phyloP scores from a whole-genome alignment of 2,329 filamentous ascomycete genomes.

The Hypoxylon sp. region DNA sequence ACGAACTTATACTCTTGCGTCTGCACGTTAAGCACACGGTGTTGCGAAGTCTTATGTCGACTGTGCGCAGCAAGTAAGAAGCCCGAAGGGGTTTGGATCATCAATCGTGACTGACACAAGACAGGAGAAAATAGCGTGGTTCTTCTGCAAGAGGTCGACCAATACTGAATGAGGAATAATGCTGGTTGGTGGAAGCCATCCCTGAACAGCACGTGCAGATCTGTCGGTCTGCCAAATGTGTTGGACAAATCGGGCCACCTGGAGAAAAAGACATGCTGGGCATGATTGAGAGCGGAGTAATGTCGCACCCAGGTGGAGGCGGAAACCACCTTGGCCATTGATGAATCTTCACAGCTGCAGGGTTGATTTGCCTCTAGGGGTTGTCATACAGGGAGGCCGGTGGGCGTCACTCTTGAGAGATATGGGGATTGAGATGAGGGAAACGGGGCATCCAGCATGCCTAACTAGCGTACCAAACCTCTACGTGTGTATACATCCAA shows the following conservation, averaged over 20 bases:
- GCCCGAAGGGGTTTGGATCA: slow-evolving; percentile 37
- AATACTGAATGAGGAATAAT: slow-evolving; percentile 33
- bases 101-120: slow-evolving; percentile 33
- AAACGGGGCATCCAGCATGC: slow-evolving; percentile 3
- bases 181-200: slow-evolving; percentile 38
- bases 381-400: slow-evolving; percentile 29
- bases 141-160: slow-evolving; percentile 30
- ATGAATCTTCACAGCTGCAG: slow-evolving; percentile 31
- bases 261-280: slow-evolving; percentile 44
- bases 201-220: slow-evolving; percentile 46
- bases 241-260: slow-evolving; percentile 46
- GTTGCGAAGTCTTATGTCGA: not conserved
- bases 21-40: slow-evolving; percentile 34
- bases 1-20: slow-evolving; percentile 23
- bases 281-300: slow-evolving; percentile 43
- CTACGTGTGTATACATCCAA: not conserved
- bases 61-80: slow-evolving; percentile 31
- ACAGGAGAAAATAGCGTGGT: slow-evolving; percentile 27
- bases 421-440: slow-evolving; percentile 15
- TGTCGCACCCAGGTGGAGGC: slow-evolving; percentile 39
- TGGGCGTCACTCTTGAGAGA: slow-evolving; percentile 22
- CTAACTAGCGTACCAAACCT: slow-evolving; percentile 11
- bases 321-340: slow-evolving; percentile 36
- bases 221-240: slow-evolving; percentile 44
- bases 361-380: slow-evolving; percentile 31